Evolutionary conservation across 2,329 filamentous ascomycete species (phyloP).

Genomic region (Blastomyces emzantsi): DNA sequence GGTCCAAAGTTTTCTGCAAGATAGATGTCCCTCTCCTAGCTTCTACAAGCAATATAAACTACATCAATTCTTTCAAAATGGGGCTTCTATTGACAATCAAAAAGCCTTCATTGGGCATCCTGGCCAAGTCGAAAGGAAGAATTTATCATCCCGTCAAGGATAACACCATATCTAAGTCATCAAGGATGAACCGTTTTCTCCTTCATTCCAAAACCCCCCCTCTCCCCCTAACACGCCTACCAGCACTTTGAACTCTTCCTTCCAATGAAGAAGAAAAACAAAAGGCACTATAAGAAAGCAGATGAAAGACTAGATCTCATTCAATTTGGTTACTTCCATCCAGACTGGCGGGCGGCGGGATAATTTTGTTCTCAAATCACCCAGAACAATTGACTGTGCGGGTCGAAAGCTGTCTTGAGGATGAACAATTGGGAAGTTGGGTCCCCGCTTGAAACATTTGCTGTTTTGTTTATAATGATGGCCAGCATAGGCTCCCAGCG

Average conservation of each 20-base stretch:
- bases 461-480: neutral
- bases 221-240: neutral
- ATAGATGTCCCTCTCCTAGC: neutral
- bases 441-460: neutral
- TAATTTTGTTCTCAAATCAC: neutral
- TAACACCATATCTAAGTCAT: neutral
- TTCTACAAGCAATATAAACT: neutral
- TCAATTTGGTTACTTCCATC: neutral
- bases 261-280: neutral
- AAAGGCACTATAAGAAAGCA: neutral
- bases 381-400: neutral
- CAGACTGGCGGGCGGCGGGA: neutral
- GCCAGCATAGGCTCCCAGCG: neutral
- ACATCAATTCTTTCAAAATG: neutral
- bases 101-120: neutral
- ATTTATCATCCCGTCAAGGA: neutral
- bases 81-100: neutral
- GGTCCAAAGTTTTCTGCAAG: neutral
- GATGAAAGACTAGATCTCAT: neutral
- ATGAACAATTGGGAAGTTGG: neutral
- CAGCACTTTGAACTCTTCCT: neutral
- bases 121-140: neutral
- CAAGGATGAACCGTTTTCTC: neutral
- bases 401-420: neutral
- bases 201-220: neutral